Base-by-base conservation (phyloP, 257 asterid species). In the Solanum rostratum region DNA sequence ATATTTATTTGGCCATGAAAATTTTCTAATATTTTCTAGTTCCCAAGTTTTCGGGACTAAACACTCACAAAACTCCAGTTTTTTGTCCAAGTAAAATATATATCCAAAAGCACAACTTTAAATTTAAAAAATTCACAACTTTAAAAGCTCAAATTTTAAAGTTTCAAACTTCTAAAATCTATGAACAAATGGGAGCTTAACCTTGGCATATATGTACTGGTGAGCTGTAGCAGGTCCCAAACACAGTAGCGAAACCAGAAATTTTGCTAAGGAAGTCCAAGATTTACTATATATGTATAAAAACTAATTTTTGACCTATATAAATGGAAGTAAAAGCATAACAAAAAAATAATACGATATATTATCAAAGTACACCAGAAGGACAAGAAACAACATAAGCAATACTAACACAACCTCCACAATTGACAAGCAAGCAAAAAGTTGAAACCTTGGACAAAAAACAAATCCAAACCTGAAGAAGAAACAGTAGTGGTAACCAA, bases 401-500 rank as follows among this genome's bases (percentile, higher is more conserved):
- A n/a, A n/a, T n/a, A 4, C 15, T 59, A 59, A 46, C 33, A 24
- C 19, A 1, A 27, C 39, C 39, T 8, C 60, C 63, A n/a, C 22
- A 68, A 18, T 29, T 68, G 49, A 68, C 71, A 63, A 27, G 41
- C 70, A 69, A 41, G 11, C 79, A 71, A 80, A 80, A 81, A 39
- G 41, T 62, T 39, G 73, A 22, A 37, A 57, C 57, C 73, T 81
- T 81, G 33, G 43, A 59, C 20, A 57, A 63, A 30, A 85, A 68
- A 18, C 16, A 69, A 41, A 69, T 13, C 19, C 84, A 80, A 83
- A 94, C 98, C 98, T 91, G 94, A 80, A 39, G 90, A 80, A 86
- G 87, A 55, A 71, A 71, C 74, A 71, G 54, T 71, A 59, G 85
- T 70, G 7, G 53, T 63, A 3, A 89, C 43, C 55, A 89, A 83